Base-by-base conservation (phyloP, 192 early-diverging fungal genomes). In the Dissophora ornata region DNA sequence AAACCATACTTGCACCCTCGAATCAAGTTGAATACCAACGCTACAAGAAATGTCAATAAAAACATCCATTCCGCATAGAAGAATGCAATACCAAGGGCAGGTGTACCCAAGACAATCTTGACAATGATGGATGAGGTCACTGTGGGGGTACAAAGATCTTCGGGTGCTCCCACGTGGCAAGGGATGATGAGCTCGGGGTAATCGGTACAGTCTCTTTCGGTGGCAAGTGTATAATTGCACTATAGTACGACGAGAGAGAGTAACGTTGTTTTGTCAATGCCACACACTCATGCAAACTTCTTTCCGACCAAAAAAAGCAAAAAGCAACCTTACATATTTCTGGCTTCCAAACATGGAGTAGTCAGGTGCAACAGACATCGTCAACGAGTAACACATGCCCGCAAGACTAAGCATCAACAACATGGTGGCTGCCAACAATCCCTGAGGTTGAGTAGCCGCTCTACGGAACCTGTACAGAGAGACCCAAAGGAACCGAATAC, bases 311-410 rank as follows among this genome's bases (percentile, higher is more conserved):
- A 30, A 29, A 22, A 22, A 19, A 40, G 18, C 6, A 21, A 48
- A 22, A 44, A 18, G 22, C 32, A 56, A 19, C 25, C 84, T 81
- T 74, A 86, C 85, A 49, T 85, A 89, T 52, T 79, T 67, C 56
- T 90, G 88, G 34, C 82, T 84, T 25, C 88, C 88, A 80, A 86
- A 90, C 68, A 85, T 83, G 28, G 87, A 62, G 64, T 90, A 90
- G 8, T 81, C 80, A 16, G 88, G 88, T n/a, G 83, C 84, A 25
- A 90, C 83, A 2, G 82, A 71, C 46, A 82, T 86, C 33, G 84
- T 85, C 57, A 90, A 41, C 10, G 82, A 80, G 44, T 84, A 88
- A 40, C 82, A 81, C 18, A 90, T 67, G 9, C 84, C 88, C 15
- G 85, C 67, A 22, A 88, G 57, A 49, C 80, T 81, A n/a, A 90